Base-by-base conservation (phyloP, 176 grass and related monocot species). In the Eragrostis nindensis region DNA sequence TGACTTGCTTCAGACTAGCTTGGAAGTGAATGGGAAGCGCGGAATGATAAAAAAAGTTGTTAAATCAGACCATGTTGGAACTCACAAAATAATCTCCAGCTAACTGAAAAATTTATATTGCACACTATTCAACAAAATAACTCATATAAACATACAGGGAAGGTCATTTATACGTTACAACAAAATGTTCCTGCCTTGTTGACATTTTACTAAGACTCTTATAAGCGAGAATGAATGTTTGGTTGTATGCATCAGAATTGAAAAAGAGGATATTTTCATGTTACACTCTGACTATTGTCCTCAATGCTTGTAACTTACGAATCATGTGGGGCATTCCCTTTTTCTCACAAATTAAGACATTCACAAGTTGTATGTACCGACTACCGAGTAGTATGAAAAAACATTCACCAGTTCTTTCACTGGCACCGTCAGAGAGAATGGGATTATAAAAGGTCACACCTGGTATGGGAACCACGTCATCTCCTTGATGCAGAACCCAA, bases 401-500 rank as follows among this genome's bases (percentile, higher is more conserved):
- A n/a, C n/a, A n/a, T n/a, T n/a, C n/a, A n/a, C n/a, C n/a, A n/a
- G n/a, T n/a, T n/a, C n/a, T n/a, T n/a, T n/a, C n/a, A n/a, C n/a
- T n/a, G n/a, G n/a, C n/a, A 18, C 11, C 21, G 53, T 25, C n/a
- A 80, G 38, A 40, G 21, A 22, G 57, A 71, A 24, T 8, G 30
- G 46, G 30, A 70, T n/a, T 47, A 29, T 32, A 22, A 16, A 70
- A 73, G 48, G 64, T 49, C 76, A 18, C 80, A 97, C 94, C 94
- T 87, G 94, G 94, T 66, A 97, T 90, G 4, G 89, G 94, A 75
- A 85, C 91, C 36, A 97, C 88, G 83, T 89, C 83, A 54, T 89
- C 69, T 52, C 93, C 94, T 89, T 93, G 94, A 74, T 91, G 85
- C 19, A 93, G 67, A 84, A 97, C 80, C 94, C 90, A 97, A 57